Percentiles rank a stretch among this genome's conserved stretches.
Evolutionary conservation across 108 stramenopile genomes (phyloP).

Genomic region (Pseudonitzschia multistriata): DNA sequence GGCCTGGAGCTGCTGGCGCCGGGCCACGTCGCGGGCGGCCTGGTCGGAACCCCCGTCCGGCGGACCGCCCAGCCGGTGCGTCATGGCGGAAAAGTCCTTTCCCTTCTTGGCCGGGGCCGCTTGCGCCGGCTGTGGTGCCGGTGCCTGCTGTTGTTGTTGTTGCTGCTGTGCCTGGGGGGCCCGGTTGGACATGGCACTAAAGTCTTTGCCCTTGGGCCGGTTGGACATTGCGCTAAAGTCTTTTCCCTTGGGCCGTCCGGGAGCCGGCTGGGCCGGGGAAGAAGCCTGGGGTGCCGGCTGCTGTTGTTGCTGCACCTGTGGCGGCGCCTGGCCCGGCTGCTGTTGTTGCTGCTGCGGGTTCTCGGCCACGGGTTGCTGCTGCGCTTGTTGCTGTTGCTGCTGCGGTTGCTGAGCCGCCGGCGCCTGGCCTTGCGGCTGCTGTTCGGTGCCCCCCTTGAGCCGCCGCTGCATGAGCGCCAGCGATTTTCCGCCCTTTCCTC

Average conservation of each 20-base stretch:
- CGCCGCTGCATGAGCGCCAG: slow-evolving; percentile 54
- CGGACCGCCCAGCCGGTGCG: slow-evolving; percentile 28
- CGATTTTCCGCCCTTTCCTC: slow-evolving; percentile 48
- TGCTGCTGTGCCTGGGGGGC: neutral
- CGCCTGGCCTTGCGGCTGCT: slow-evolving; percentile 10
- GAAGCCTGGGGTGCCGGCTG: slow-evolving; percentile 6
- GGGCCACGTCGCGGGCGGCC: neutral
- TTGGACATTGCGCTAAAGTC: slow-evolving; percentile 73
- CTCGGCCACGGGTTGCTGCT: slow-evolving; percentile 23
- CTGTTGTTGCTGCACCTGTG: slow-evolving; percentile 21
- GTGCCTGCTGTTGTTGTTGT: neutral
- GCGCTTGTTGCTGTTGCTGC: slow-evolving; percentile 19
- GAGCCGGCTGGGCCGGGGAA: neutral
- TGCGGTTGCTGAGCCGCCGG: slow-evolving; percentile 21
- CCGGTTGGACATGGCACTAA: slow-evolving; percentile 63
- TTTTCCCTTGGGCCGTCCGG: slow-evolving; percentile 71
- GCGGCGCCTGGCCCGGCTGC: slow-evolving; percentile 18
- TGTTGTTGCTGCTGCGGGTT: slow-evolving; percentile 18
- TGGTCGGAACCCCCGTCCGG: neutral
- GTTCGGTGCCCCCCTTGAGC: slow-evolving; percentile 18
- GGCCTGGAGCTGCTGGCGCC: neutral
- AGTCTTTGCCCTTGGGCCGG: slow-evolving; percentile 76
- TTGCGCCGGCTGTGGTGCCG: neutral
- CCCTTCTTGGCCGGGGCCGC: slow-evolving; percentile 40
- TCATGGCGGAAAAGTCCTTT: slow-evolving; percentile 78